Conservation (phyloP, 2,329 filamentous ascomycete species). For the Sporothrix euskadiensis region DNA sequence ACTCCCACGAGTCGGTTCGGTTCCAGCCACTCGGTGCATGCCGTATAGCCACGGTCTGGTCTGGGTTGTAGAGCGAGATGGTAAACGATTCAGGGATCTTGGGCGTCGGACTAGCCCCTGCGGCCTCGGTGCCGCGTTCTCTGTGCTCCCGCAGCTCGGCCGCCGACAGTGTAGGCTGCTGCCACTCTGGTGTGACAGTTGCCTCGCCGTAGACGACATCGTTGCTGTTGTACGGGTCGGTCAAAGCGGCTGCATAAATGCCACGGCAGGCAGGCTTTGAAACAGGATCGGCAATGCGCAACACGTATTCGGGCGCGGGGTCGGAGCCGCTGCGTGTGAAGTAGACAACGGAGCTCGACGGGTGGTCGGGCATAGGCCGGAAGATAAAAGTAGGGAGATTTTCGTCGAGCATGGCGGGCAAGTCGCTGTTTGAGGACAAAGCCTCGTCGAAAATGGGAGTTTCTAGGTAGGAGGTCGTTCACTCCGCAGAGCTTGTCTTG, state of each 20-base stretch:
- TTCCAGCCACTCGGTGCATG: conserved; percentile 77
- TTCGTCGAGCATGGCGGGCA: conserved; percentile 77
- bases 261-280: conserved; percentile 66
- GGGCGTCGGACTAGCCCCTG: conserved; percentile 64
- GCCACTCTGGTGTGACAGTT: conserved; percentile 80
- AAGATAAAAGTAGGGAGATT: conserved; percentile 76
- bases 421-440: neutral
- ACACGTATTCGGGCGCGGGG: conserved; percentile 74
- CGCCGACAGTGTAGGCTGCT: conserved; percentile 75
- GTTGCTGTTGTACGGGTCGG: conserved; percentile 71
- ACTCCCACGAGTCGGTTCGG: conserved; percentile 80
- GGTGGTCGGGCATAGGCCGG: conserved; percentile 54
- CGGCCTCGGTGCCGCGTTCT: conserved; percentile 46
- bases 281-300: conserved; percentile 74
- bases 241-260: conserved; percentile 82
- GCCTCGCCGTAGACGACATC: conserved; percentile 88
- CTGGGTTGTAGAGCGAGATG: conserved; percentile 92
- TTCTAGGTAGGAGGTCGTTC: neutral
- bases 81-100: conserved; percentile 75
- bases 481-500: neutral
- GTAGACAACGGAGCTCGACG: conserved; percentile 58
- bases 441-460: neutral
- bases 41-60: conserved; percentile 73
- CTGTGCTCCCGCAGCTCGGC: conserved; percentile 70
- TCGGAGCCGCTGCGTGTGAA: conserved; percentile 76